Evolutionary conservation across 2,329 filamentous ascomycete genomes (phyloP).

Genomic region (Chaetomium sp.): DNA sequence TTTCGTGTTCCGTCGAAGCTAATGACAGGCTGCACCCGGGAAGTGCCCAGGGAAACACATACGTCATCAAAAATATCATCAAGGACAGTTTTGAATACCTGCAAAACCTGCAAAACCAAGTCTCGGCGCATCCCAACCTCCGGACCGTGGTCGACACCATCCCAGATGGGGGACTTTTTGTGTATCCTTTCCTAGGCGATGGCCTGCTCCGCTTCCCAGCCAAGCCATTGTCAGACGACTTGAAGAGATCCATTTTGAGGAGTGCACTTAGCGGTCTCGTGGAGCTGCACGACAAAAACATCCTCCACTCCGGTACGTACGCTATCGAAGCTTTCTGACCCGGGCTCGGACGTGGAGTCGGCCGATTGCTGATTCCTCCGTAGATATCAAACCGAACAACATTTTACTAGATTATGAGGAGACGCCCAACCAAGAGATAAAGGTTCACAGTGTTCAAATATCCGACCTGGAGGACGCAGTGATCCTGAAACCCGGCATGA

Average conservation of each 20-base stretch:
- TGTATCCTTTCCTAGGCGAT: conserved; percentile 22
- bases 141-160: conserved; percentile 35
- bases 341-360: no score
- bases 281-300: conserved; percentile 40
- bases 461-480: conserved; percentile 7
- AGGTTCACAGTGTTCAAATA: neutral
- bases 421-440: neutral
- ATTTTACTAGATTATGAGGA: conserved; percentile 40
- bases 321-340: neutral
- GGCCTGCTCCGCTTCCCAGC: conserved; percentile 22
- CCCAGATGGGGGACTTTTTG: conserved; percentile 24
- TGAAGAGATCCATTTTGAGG: conserved; percentile 20
- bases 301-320: conserved; percentile 39
- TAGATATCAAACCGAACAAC: conserved; percentile 44
- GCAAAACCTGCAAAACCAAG: conserved; percentile 34
- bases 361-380: neutral
- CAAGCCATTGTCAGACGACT: conserved; percentile 4
- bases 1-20: neutral
- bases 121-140: conserved; percentile 36
- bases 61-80: conserved; percentile 38
- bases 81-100: conserved; percentile 40
- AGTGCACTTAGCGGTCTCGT: conserved; percentile 35
- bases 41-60: conserved; percentile 17
- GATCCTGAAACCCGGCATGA: conserved; percentile 32
- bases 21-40: neutral